Evolutionary conservation across 371 early-diverging fungal genomes (phyloP).

Genomic region (Encephalitozoon hellem): DNA sequence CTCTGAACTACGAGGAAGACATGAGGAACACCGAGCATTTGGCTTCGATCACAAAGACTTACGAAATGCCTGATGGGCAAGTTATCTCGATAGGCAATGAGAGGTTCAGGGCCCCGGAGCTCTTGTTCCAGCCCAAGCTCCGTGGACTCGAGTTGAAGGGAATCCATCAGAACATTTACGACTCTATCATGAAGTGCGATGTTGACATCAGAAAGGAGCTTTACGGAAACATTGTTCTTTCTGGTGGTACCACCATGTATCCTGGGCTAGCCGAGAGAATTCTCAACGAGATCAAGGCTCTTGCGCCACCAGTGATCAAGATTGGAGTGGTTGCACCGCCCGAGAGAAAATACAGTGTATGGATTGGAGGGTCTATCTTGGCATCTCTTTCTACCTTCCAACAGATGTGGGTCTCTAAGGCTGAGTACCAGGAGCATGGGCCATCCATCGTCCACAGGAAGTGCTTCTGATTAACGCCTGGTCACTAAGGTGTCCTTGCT

Average conservation of each 20-base stretch:
- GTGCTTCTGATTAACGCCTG: conserved; percentile 61
- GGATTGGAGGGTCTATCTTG: conserved; percentile 99
- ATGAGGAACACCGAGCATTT: conserved; percentile 69
- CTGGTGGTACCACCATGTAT: conserved; percentile 69
- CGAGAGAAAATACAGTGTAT: conserved; percentile 99
- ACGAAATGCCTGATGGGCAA: conserved; percentile 98
- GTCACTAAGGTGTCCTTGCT: no score
- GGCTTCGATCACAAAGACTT: conserved; percentile 78
- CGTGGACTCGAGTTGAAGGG: conserved; percentile 78
- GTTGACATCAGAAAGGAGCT: conserved; percentile 91
- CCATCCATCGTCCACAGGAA: conserved; percentile 61
- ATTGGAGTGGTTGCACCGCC: conserved; percentile 98
- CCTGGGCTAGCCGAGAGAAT: conserved; percentile 71
- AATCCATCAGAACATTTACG: conserved; percentile 83
- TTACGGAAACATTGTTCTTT: conserved; percentile 83
- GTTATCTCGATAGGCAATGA: conserved; percentile 92
- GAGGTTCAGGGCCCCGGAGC: conserved; percentile 94
- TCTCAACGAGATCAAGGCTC: conserved; percentile 89
- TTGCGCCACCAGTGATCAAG: conserved; percentile 94
- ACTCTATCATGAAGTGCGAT: conserved; percentile 91
- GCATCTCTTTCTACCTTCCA: conserved; percentile 97
- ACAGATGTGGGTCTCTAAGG: conserved; percentile 86
- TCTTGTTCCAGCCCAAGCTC: conserved; percentile 91
- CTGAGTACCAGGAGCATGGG: conserved; percentile 78
- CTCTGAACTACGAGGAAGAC: conserved; percentile 93